Evolutionary conservation across 2,329 filamentous ascomycete species (phyloP).

Genomic region (Trichoderma simmonsii): DNA sequence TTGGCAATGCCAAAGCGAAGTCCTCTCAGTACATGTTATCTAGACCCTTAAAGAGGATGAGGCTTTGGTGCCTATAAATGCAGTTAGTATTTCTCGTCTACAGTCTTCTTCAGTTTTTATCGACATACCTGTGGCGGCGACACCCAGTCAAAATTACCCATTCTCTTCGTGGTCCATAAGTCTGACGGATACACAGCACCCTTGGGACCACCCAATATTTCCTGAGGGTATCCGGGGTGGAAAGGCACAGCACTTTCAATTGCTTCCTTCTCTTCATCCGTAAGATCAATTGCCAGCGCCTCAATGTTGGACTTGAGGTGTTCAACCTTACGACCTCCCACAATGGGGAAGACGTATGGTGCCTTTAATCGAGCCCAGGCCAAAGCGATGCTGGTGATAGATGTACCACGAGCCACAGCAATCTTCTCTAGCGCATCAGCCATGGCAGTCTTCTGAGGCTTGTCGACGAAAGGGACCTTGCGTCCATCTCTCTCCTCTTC

Average conservation of each 20-base stretch:
- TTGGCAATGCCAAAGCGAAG: background rate
- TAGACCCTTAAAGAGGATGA: background rate
- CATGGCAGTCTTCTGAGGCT: slow-evolving; percentile 23
- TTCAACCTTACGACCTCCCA: slow-evolving; percentile 58
- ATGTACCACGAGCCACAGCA: slow-evolving; percentile 10
- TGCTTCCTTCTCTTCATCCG: slow-evolving; percentile 50
- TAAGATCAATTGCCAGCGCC: slow-evolving; percentile 52
- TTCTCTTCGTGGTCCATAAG: slow-evolving; percentile 6
- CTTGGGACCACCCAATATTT: slow-evolving; percentile 3
- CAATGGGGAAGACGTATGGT: slow-evolving; percentile 58
- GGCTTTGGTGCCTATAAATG: background rate
- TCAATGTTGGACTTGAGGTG: slow-evolving; percentile 61
- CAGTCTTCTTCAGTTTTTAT: background rate
- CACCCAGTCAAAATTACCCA: slow-evolving; percentile 16
- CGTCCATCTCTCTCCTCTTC: background rate
- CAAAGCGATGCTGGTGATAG: slow-evolving; percentile 40
- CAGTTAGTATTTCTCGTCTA: background rate
- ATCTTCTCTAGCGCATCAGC: slow-evolving; percentile 19
- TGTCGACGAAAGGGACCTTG: slow-evolving; percentile 14
- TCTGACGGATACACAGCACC: background rate
- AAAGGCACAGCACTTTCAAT: slow-evolving; percentile 53
- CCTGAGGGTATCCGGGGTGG: slow-evolving; percentile 46
- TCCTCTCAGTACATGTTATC: background rate
- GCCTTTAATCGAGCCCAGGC: slow-evolving; percentile 61
- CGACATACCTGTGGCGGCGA: slow-evolving; percentile 7